phyloP scores from a whole-genome alignment of 345 rosid species.

The Brassica incana region DNA sequence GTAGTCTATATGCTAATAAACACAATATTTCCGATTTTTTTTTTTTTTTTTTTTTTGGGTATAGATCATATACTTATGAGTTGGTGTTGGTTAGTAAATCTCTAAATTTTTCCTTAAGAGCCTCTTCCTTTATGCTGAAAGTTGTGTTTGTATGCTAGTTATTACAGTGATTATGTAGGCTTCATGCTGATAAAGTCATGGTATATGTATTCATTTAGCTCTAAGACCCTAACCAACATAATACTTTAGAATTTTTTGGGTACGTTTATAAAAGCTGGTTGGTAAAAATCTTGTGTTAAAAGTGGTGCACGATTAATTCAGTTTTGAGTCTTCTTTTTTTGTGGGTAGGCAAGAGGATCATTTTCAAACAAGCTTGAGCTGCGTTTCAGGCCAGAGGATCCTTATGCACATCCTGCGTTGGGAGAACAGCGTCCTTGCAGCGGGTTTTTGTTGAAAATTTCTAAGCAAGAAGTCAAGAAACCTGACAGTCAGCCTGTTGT shows the following conservation, averaged over 20 bases:
- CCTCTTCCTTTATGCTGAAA: neutral
- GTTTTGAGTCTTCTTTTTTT: neutral
- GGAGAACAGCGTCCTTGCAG: conserved; percentile 68
- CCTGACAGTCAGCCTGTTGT: conserved; percentile 34
- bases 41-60: neutral
- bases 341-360: conserved; percentile 61
- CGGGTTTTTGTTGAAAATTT: conserved; percentile 58
- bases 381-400: conserved; percentile 87
- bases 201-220: neutral
- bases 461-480: conserved; percentile 43
- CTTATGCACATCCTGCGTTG: conserved; percentile 74
- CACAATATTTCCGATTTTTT: neutral
- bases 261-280: neutral
- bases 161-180: neutral
- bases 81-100: conserved; percentile 2
- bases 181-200: neutral
- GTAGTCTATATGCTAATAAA: neutral
- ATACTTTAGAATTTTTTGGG: neutral
- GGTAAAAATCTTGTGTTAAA: neutral
- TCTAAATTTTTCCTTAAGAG: neutral
- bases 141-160: neutral
- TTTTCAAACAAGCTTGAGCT: conserved; percentile 68
- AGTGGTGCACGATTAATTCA: neutral
- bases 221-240: neutral
- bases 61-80: neutral